Evolutionary conservation across 305 asterid genomes (phyloP).

Genomic region (Ruellia speciosa): DNA sequence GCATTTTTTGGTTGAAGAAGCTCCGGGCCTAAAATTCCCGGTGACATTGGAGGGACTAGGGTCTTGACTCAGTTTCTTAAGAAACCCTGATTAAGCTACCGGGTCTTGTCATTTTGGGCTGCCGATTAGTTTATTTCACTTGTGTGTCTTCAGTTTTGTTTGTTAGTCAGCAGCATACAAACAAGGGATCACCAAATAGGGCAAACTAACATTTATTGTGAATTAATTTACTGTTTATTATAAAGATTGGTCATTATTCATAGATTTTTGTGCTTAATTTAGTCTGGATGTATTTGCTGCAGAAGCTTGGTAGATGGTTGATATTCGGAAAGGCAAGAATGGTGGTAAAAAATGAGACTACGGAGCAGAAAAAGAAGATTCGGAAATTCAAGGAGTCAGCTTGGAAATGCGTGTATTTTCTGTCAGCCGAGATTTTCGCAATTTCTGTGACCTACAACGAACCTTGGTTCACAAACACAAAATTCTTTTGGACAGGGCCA

Average conservation of each 20-base stretch:
- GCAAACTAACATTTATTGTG: too few relatives aligned
- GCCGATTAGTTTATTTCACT: neutral
- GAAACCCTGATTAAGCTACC: too few relatives aligned
- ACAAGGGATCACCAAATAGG: too few relatives aligned
- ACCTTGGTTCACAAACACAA: conserved; percentile 78
- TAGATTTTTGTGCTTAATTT: conserved; percentile 14
- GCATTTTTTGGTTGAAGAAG: too few relatives aligned
- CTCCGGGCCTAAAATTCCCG: too few relatives aligned
- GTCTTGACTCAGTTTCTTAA: neutral
- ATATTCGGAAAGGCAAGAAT: conserved; percentile 62
- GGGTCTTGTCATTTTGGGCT: too few relatives aligned
- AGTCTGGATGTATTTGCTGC: conserved; percentile 32
- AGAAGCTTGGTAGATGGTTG: conserved; percentile 62
- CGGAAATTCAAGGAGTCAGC: conserved; percentile 92
- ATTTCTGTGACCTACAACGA: conserved; percentile 71
- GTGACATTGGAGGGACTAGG: neutral
- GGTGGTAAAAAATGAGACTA: conserved; percentile 37
- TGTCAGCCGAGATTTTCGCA: conserved; percentile 80
- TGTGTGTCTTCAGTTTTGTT: neutral
- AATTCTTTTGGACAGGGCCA: conserved; percentile 85
- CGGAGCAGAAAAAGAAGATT: conserved; percentile 55
- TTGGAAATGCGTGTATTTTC: conserved; percentile 86
- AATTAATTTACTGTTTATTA: neutral
- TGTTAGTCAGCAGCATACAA: too few relatives aligned
- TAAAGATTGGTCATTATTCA: conserved; percentile 2